A percentile compares a stretch with the other conserved stretches of the same genome.
Conservation (phyloP, 768 basidiomycete species). For the Rhizopogon sp. region DNA sequence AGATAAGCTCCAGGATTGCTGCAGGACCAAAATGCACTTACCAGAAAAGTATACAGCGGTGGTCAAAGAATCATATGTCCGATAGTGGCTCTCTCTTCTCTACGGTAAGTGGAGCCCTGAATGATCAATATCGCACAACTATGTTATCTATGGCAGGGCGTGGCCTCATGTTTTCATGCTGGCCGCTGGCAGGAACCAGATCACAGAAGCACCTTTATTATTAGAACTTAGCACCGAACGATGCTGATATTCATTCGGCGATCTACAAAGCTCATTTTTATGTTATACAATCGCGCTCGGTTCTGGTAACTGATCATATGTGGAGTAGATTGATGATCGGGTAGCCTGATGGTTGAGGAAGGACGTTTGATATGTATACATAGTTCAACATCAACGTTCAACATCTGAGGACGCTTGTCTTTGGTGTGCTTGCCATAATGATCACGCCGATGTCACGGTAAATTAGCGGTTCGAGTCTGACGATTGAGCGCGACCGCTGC, state of each 20-base stretch:
- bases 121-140: background rate
- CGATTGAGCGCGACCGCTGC: no score
- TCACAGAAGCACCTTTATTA: background rate
- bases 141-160: background rate
- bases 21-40: background rate
- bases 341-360: background rate
- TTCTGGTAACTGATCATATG: background rate
- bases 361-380: background rate
- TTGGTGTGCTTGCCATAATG: no score
- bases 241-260: background rate
- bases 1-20: background rate
- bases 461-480: no score
- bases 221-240: background rate
- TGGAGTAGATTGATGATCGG: slow-evolving; percentile 1
- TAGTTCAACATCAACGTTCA: background rate
- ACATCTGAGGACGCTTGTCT: no score
- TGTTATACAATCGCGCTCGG: background rate
- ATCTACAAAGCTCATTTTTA: background rate
- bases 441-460: no score
- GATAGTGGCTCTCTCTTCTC: background rate
- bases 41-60: background rate
- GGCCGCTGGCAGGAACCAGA: background rate
- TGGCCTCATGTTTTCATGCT: background rate
- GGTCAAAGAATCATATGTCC: background rate
- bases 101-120: background rate